A percentile compares a stretch with the other conserved stretches of the same genome.
Conservation (phyloP, 768 basidiomycete species). For the Brasilioporus rufonigricans region DNA sequence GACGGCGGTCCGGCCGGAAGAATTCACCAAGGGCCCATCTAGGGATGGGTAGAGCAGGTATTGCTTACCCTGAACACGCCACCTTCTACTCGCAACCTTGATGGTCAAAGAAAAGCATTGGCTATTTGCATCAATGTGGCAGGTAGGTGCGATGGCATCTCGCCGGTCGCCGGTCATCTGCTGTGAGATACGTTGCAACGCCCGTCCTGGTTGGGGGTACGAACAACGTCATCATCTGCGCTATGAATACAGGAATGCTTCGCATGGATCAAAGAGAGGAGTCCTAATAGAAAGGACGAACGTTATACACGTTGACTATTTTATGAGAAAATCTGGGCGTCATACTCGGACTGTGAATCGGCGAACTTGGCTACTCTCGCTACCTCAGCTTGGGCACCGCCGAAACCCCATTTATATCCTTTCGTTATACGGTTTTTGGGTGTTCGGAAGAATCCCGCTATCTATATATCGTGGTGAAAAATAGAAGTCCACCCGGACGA, state of each 20-base stretch:
- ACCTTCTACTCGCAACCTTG: conserved; percentile 17
- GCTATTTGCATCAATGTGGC: conserved; percentile 17
- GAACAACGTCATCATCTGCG: conserved; percentile 21
- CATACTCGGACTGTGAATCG: conserved; percentile 17
- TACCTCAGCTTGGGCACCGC: conserved; percentile 10
- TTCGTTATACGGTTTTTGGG: conserved; percentile 19
- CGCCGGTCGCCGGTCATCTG: conserved; percentile 11
- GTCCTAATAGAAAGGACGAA: conserved; percentile 14
- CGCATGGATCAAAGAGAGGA: conserved; percentile 25
- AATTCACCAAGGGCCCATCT: conserved; percentile 13
- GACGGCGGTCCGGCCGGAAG: conserved; percentile 12
- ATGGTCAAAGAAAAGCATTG: conserved; percentile 13
- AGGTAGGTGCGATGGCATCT: conserved; percentile 23
- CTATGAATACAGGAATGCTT: conserved; percentile 23
- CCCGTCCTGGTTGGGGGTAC: conserved; percentile 18
- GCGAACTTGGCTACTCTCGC: conserved; percentile 19
- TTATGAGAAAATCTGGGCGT: conserved; percentile 20
- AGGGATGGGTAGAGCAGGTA: conserved; percentile 9
- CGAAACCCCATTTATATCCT: conserved; percentile 27
- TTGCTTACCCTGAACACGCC: conserved; percentile 24
- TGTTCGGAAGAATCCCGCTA: conserved; percentile 23
- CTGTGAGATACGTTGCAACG: conserved; percentile 15
- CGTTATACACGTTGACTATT: conserved; percentile 24
- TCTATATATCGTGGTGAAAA: conserved; percentile 9
- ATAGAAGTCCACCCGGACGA: conserved; percentile 22